Evolutionary conservation across 129 eudicot genomes (phyloP), one percentile per base, ranked within the genome.

Genomic region (Flaveria robusta): DNA sequence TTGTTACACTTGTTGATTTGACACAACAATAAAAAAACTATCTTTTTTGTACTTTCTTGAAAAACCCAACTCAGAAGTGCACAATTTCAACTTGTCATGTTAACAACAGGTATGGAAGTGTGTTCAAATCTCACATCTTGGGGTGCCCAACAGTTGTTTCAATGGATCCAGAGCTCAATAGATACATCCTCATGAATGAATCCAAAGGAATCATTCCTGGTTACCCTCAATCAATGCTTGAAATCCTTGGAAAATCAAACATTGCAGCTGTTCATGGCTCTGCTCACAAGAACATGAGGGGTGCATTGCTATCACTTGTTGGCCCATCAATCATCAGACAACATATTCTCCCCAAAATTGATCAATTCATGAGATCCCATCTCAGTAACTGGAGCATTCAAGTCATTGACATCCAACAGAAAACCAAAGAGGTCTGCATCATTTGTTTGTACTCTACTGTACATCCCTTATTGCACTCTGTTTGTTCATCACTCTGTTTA

Each of bases 201-300:
- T 70, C 87, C 77, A 94, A 91, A 85, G 99, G 99, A 18, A 83
- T 94, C 22, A 88, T 94, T 70, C 99, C 99, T 71, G 99, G 99
- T 3, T 94, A 94, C 79, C 99, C 99, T 41, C 97, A 91, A 79
- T 94, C 99, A 26, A 95, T 95, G 99, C 79, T 95, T 23, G 97
- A 95, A 83, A 95, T 95, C 41, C 78, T 95, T 62, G 99, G 99
- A 7, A 95, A 89, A 91, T 86, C 96, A 82, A 95, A 95, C 79
- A 95, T 95, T 59, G 99, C 99, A 10, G 99, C 99, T 70, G 99
- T 95, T 69, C 94, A 95, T 87, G 99, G 99, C 24, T 78, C 94
- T 72, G 88, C 96, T 34, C 99, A 95, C 92, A 95, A 91, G 85
- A 78, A 88, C 81, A 95, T 95, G 97, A 91, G 99, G 79, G 99